Percentiles rank a stretch among this genome's conserved stretches.
phyloP scores from a whole-genome alignment of 306 rosid species.

The Rubus idaeus region DNA sequence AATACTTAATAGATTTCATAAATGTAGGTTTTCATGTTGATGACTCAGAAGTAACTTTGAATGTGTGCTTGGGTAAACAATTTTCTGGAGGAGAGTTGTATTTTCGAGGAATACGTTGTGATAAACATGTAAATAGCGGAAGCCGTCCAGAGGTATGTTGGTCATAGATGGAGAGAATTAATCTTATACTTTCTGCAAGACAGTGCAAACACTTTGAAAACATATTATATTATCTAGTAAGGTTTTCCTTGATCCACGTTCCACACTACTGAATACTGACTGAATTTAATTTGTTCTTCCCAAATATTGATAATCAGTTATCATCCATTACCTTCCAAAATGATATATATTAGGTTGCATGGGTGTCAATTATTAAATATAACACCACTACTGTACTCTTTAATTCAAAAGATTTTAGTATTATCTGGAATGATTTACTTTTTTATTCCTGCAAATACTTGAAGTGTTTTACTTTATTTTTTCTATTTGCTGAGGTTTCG shows the following conservation, averaged over 20 bases:
- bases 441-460: background rate
- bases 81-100: conserved; percentile 83
- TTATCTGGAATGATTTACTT: background rate
- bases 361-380: background rate
- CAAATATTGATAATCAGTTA: background rate
- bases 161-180: conserved; percentile 11
- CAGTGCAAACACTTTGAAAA: background rate
- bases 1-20: background rate
- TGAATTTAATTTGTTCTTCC: background rate
- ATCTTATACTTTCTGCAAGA: conserved; percentile 21
- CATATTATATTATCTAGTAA: background rate
- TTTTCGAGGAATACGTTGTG: conserved; percentile 88
- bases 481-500: background rate
- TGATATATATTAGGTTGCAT: background rate
- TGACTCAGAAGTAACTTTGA: conserved; percentile 83
- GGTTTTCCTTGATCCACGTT: background rate
- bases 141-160: conserved; percentile 57
- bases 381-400: background rate
- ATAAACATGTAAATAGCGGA: conserved; percentile 70
- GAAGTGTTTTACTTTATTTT: background rate
- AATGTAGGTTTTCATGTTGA: conserved; percentile 87
- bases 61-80: conserved; percentile 81
- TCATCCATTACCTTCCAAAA: background rate
- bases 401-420: background rate
- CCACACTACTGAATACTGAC: background rate